A percentile compares a stretch with the other conserved stretches of the same genome.
phyloP scores from a whole-genome alignment of 208 protist species.

The Herpetomonas tarakana region DNA sequence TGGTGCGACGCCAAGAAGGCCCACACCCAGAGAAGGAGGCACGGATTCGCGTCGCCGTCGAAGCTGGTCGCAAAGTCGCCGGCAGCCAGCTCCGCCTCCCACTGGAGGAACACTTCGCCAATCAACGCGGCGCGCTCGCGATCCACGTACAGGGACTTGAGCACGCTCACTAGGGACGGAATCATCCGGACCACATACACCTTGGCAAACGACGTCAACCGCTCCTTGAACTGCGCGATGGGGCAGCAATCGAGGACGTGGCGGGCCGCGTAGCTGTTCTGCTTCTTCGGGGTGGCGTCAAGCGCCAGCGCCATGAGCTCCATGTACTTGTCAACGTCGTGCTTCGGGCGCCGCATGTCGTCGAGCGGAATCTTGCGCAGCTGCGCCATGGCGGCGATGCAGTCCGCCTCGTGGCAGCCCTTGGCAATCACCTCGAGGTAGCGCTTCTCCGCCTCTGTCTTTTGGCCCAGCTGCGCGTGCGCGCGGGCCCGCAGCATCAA shows the following conservation, averaged over 20 bases:
- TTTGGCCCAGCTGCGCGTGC: conserved; percentile 69
- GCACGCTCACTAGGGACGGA: conserved; percentile 91
- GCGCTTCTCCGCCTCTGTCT: conserved; percentile 68
- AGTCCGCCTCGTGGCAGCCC: conserved; percentile 69
- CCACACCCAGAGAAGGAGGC: conserved; percentile 86
- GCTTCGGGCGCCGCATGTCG: conserved; percentile 37
- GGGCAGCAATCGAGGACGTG: conserved; percentile 77
- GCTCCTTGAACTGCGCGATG: conserved; percentile 58
- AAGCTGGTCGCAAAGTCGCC: conserved; percentile 66
- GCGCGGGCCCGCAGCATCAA: conserved; percentile 57
- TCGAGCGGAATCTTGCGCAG: conserved; percentile 80
- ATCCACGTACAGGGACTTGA: conserved; percentile 91
- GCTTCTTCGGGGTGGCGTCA: conserved; percentile 29
- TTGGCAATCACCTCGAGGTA: conserved; percentile 72
- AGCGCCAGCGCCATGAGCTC: conserved; percentile 65
- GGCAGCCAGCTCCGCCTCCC: conserved; percentile 54
- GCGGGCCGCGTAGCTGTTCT: conserved; percentile 58
- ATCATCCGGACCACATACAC: conserved; percentile 88
- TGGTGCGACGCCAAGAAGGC: conserved; percentile 91
- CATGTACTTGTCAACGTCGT: conserved; percentile 59
- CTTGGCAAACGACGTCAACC: conserved; percentile 42
- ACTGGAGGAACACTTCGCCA: conserved; percentile 63
- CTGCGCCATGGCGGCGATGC: conserved; percentile 72
- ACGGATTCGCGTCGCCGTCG: conserved; percentile 56
- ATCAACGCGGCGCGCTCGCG: conserved; percentile 65